Conservation (phyloP, 75 land plant genomes). For the Cryptomeria japonica region DNA sequence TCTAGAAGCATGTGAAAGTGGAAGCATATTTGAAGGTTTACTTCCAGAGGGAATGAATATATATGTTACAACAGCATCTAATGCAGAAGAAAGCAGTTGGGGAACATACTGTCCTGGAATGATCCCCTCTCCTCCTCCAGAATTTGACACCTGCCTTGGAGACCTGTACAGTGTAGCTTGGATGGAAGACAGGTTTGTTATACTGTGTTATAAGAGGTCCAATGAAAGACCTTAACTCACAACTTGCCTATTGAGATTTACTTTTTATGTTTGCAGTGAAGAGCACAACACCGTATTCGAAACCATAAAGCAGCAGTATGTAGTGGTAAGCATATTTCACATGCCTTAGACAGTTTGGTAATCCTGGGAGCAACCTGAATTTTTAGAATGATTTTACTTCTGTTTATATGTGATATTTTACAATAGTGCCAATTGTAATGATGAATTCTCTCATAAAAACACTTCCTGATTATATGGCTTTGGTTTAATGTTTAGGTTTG, state of each 20-base stretch:
- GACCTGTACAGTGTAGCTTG: slow-evolving; percentile 94
- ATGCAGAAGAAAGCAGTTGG: slow-evolving; percentile 90
- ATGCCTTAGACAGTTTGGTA: background rate
- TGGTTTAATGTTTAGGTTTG: background rate
- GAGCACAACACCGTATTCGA: slow-evolving; percentile 73
- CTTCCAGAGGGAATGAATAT: slow-evolving; percentile 71
- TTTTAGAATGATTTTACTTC: background rate
- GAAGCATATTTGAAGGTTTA: slow-evolving; percentile 90
- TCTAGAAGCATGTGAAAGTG: slow-evolving; percentile 96
- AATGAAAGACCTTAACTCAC: background rate
- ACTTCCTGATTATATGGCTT: background rate
- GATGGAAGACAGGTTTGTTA: slow-evolving; percentile 91
- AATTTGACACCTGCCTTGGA: slow-evolving; percentile 84
- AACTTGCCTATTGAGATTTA: background rate
- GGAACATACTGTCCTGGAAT: slow-evolving; percentile 96
- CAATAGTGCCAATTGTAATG: background rate
- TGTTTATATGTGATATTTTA: background rate
- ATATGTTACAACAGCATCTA: slow-evolving; percentile 94
- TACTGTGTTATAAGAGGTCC: background rate
- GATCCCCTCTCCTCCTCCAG: slow-evolving; percentile 81
- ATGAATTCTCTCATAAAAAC: background rate
- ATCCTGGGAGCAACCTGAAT: background rate
- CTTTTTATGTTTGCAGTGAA: slow-evolving; percentile 61
- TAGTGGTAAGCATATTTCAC: slow-evolving; percentile 43
- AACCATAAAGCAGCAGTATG: slow-evolving; percentile 72